phyloP scores from a whole-genome alignment of 139 green algal species.

The Ettlia oleoabundans region DNA sequence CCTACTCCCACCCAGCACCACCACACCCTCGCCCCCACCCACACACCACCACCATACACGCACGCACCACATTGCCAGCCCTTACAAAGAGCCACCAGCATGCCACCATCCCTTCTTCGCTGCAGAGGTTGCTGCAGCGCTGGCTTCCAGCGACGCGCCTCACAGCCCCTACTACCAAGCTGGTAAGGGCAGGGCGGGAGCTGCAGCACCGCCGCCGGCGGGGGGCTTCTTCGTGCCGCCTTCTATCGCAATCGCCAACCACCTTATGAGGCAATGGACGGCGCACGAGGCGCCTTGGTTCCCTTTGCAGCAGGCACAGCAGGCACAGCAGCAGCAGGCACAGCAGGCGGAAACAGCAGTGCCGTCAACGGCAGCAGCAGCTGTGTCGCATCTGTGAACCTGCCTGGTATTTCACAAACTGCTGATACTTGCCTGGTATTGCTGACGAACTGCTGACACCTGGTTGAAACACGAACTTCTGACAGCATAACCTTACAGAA shows the following conservation, averaged over 20 bases:
- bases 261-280: constrained; percentile 76
- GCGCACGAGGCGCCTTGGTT: constrained; percentile 62
- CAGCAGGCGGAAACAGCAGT: not conserved
- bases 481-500: no score
- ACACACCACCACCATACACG: no score
- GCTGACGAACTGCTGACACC: not conserved
- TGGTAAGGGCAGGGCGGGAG: constrained; percentile 13
- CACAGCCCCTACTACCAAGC: constrained; percentile 25
- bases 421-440: not conserved
- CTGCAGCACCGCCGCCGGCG: constrained; percentile 1
- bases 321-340: not conserved
- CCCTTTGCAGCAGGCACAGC: not conserved
- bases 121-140: constrained; percentile 32
- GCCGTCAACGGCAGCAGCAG: not conserved
- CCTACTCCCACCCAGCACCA: no score
- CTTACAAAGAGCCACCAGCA: no score
- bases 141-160: constrained; percentile 14
- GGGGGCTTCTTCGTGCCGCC: constrained; percentile 77
- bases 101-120: no score
- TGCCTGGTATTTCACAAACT: not conserved
- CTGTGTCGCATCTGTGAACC: not conserved
- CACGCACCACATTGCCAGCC: no score
- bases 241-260: constrained; percentile 80
- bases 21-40: no score
- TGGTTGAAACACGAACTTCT: not conserved